These are phyloP conservation scores for Lepiota brunneoincarnata DNA, from an alignment of 768 basidiomycete genomes.

Conservation along the genomic window DNA sequence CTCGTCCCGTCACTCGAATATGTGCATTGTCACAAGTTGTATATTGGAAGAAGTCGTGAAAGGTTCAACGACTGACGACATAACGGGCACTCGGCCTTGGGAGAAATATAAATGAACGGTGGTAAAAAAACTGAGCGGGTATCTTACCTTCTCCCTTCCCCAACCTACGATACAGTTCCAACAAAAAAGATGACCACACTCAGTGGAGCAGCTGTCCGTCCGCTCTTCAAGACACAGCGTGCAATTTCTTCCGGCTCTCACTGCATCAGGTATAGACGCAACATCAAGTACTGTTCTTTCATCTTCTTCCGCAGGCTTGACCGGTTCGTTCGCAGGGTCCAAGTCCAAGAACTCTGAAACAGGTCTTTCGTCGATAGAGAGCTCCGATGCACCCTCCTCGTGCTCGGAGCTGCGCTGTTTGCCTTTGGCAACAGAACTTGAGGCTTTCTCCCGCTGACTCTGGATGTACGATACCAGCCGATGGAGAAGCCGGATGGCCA, in stretches of 20 bases:
- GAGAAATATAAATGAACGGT: conserved; percentile 6
- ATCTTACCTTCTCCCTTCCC: conserved; percentile 78
- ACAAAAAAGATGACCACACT: conserved; percentile 88
- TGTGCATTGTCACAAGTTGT: conserved; percentile 62
- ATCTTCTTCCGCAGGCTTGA: conserved; percentile 66
- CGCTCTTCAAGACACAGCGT: conserved; percentile 85
- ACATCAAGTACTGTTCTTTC: conserved; percentile 66
- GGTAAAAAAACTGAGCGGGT: not conserved
- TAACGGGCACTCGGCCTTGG: conserved; percentile 80
- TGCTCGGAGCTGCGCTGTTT: conserved; percentile 20
- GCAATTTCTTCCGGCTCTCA: conserved; percentile 65
- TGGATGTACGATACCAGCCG: conserved; percentile 51
- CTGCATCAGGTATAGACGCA: conserved; percentile 44
- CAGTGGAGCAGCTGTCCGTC: conserved; percentile 77
- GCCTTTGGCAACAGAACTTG: conserved; percentile 21
- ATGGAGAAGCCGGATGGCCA: conserved; percentile 61
- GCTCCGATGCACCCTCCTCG: conserved; percentile 25
- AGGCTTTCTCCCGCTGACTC: conserved; percentile 16
- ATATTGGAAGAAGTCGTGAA: conserved; percentile 71
- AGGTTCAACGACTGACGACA: conserved; percentile 77
- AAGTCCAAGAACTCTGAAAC: conserved; percentile 55
- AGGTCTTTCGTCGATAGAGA: conserved; percentile 58
- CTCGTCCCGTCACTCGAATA: not conserved
- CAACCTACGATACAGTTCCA: conserved; percentile 89
- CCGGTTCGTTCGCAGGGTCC: conserved; percentile 51